Evolutionary conservation across 768 basidiomycete genomes (phyloP), one percentile per base, ranked within the genome.

Genomic region (Rhizopogon rudus): DNA sequence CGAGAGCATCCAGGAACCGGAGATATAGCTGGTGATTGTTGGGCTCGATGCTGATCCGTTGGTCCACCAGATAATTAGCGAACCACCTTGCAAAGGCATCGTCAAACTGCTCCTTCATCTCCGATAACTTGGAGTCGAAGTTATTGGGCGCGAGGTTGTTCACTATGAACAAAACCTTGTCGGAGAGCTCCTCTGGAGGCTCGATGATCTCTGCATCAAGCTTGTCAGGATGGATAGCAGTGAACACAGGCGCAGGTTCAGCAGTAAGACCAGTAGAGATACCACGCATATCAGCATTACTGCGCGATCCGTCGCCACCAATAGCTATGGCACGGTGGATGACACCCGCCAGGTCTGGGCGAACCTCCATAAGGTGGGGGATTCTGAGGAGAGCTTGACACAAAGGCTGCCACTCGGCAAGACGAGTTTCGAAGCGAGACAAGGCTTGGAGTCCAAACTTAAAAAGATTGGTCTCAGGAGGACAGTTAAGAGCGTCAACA

Each of bases 11-110:
- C 55, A 99, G 77, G 67, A 99, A 93, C 54, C 93, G 89, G 57
- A 97, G 84, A 71, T 99, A 99, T 35, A 98, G 82, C 46, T 86
- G 81, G 61, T 98, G 97, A 65, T 98, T 97, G 77, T 99, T 99
- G 51, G 93, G 93, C 71, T 99, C 97, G 54, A 89, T 88, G 71
- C 88, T 90, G 69, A 98, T 86, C 39, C 97, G 90, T 65, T 98
- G 92, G 64, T 95, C 93, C 37, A 99, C 94, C 46, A 99, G 81
- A 70, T 98, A 99, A 67, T 97, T 89, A 44, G 97, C 96, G 64
- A 99, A 97, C 97, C 97, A 99, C 44, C 89, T 81, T 7, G 92
- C 84, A 66, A 93, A 85, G 40, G 82, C 77, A 62, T 94, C 88
- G 44, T 88, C 81, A 71, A 96, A 96, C 54, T 90, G 77, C 33